A percentile compares a stretch with the other conserved stretches of the same genome.
Evolutionary conservation across 169 alveolate genomes (phyloP).

Genomic region (Cryptosporidium tyzzeri): DNA sequence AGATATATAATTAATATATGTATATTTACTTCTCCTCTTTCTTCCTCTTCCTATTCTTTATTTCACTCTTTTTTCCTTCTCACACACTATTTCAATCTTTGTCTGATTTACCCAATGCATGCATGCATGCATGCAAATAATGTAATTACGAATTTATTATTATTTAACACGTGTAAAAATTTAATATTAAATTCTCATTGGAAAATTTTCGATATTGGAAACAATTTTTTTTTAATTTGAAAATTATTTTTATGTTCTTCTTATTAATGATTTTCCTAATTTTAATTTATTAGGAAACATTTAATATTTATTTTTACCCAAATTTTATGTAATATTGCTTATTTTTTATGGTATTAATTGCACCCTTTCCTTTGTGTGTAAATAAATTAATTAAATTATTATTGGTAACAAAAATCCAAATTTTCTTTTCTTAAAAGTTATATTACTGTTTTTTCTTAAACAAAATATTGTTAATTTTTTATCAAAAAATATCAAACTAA

Average conservation of each 20-base stretch:
- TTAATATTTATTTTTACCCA: too few relatives aligned
- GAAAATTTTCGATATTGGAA: not conserved
- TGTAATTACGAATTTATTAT: slow-evolving; percentile 3
- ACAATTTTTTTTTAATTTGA: not conserved
- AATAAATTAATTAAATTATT: not conserved
- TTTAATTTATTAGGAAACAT: too few relatives aligned
- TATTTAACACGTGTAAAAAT: slow-evolving; percentile 25
- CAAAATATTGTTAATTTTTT: too few relatives aligned
- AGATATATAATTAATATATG: too few relatives aligned
- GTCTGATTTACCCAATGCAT: slow-evolving; percentile 20
- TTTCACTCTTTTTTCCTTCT: slow-evolving; percentile 3
- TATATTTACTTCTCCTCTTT: slow-evolving; percentile 3
- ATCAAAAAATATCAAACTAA: too few relatives aligned
- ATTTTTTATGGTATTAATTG: not conserved
- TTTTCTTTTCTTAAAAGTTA: too few relatives aligned
- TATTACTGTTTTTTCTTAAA: too few relatives aligned
- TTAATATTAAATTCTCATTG: not conserved
- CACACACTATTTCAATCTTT: slow-evolving; percentile 25
- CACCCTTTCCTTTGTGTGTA: slow-evolving; percentile 17
- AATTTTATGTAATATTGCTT: not conserved
- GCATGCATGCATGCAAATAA: slow-evolving; percentile 60
- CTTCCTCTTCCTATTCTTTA: not conserved
- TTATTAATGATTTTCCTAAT: not conserved
- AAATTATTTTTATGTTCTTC: not conserved
- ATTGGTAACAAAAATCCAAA: not conserved